These are phyloP conservation scores for Rhodomyrtus tomentosa DNA, from an alignment of 345 rosid genomes.

Conservation along the genomic window DNA sequence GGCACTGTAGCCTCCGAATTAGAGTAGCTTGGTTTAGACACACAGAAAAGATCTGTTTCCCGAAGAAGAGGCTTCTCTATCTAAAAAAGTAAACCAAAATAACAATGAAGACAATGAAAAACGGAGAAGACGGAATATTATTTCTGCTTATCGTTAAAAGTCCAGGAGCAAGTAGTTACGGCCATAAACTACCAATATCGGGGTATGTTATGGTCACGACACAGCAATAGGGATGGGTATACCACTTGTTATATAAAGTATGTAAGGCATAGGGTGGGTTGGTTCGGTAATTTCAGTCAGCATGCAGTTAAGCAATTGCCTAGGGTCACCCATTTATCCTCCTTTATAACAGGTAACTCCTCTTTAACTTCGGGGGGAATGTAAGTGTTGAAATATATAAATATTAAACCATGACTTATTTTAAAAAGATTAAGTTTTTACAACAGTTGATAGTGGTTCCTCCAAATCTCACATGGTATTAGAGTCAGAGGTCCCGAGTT, in stretches of 20 bases:
- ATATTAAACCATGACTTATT: no score
- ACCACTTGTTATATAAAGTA: neutral
- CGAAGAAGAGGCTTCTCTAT: conserved; percentile 13
- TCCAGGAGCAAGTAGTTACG: neutral
- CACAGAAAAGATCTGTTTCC: neutral
- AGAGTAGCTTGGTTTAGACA: conserved; percentile 15
- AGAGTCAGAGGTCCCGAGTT: no score
- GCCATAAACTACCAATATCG: neutral
- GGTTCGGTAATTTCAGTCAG: neutral
- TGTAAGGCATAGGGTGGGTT: neutral
- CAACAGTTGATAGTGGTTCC: no score
- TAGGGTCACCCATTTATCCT: neutral
- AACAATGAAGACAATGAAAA: neutral
- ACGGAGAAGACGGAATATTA: neutral
- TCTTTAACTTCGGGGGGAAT: neutral
- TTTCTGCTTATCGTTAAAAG: neutral
- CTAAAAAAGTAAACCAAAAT: conserved; percentile 3
- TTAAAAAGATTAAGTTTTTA: no score
- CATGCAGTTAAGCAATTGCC: neutral
- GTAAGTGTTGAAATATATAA: no score
- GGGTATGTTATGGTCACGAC: neutral
- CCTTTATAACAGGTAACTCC: neutral
- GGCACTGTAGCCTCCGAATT: conserved; percentile 5
- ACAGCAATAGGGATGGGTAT: neutral
- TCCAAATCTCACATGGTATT: no score